These are phyloP conservation scores for Patellaria atrata DNA, from an alignment of 495 filamentous ascomycete genomes.

Conservation along the genomic window DNA sequence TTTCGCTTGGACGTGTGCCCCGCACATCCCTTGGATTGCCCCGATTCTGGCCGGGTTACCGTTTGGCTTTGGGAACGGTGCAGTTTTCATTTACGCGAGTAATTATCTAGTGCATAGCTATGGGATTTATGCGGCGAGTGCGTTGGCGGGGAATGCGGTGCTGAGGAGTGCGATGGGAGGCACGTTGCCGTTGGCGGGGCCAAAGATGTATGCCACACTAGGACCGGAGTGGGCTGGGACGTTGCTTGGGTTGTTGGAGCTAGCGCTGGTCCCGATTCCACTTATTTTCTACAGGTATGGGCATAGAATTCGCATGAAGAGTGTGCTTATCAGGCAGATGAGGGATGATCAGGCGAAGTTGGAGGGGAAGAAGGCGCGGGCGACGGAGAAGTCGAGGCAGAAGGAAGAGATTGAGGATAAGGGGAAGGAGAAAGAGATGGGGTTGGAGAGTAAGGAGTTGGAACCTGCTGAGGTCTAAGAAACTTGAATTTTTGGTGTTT, in stretches of 20 bases:
- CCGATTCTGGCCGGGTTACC: constrained; percentile 65
- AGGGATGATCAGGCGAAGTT: constrained; percentile 51
- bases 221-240: constrained; percentile 70
- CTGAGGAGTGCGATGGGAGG: constrained; percentile 54
- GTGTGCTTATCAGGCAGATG: constrained; percentile 52
- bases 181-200: constrained; percentile 57
- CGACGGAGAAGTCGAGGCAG: constrained; percentile 21
- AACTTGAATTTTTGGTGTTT: constrained; percentile 1
- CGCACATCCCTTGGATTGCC: constrained; percentile 56
- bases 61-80: constrained; percentile 63
- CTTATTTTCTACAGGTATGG: constrained; percentile 68
- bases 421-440: constrained; percentile 1
- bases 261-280: constrained; percentile 60
- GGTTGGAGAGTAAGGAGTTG: not conserved
- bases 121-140: constrained; percentile 63
- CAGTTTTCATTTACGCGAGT: constrained; percentile 63
- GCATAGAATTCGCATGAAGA: constrained; percentile 48
- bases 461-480: no score
- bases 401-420: constrained; percentile 11
- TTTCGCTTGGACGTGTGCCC: constrained; percentile 70
- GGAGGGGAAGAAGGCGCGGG: constrained; percentile 33
- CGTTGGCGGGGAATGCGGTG: constrained; percentile 63
- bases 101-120: constrained; percentile 71
- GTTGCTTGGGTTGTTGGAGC: constrained; percentile 54
- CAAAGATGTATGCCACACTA: constrained; percentile 53